These are phyloP conservation scores for Polychytrium aggregatum DNA, from an alignment of 192 early-diverging fungal genomes.

Conservation along the genomic window DNA sequence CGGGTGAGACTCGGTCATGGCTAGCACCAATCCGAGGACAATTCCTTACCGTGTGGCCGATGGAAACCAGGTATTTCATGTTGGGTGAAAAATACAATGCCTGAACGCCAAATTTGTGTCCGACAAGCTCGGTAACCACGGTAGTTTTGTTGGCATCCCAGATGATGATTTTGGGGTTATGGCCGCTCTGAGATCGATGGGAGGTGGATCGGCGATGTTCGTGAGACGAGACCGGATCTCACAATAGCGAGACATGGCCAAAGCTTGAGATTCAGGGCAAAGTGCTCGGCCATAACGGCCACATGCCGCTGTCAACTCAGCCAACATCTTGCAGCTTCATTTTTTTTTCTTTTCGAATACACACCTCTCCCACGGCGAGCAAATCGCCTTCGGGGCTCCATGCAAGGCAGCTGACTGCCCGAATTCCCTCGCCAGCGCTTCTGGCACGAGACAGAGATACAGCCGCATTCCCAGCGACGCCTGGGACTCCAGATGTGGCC, in stretches of 20 bases:
- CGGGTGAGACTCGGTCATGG: neutral
- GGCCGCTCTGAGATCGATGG: slow-evolving; percentile 43
- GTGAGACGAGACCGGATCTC: too few species aligned
- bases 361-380: slow-evolving; percentile 73
- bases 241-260: too few species aligned
- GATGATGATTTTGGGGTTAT: slow-evolving; percentile 65
- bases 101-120: slow-evolving; percentile 70
- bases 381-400: slow-evolving; percentile 58
- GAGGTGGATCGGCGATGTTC: too few species aligned
- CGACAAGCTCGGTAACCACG: slow-evolving; percentile 48
- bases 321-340: too few species aligned
- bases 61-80: slow-evolving; percentile 52
- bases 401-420: slow-evolving; percentile 60
- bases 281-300: too few species aligned
- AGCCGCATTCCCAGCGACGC: slow-evolving; percentile 1
- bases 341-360: too few species aligned
- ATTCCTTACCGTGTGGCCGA: slow-evolving; percentile 56
- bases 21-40: neutral
- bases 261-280: too few species aligned
- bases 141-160: slow-evolving; percentile 51
- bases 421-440: slow-evolving; percentile 8
- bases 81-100: slow-evolving; percentile 62
- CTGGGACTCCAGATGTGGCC: slow-evolving; percentile 16
- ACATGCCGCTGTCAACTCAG: too few species aligned
- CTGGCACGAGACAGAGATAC: neutral